Evolutionary conservation across 495 filamentous ascomycete genomes (phyloP), one percentile per base, ranked within the genome.

Genomic region (Daldinia caldariorum): DNA sequence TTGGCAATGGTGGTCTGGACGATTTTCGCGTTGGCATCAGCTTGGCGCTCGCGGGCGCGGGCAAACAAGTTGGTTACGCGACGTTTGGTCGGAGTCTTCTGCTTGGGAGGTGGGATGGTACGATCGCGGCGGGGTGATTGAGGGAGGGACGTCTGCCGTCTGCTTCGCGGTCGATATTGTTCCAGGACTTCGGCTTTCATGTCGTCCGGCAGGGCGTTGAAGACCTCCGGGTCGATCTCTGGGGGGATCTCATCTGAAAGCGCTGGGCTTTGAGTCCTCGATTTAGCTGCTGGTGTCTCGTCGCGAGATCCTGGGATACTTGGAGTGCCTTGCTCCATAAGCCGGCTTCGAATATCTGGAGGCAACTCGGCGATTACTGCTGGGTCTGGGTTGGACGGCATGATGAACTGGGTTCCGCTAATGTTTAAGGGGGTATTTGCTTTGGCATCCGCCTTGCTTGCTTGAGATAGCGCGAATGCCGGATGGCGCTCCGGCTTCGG

Each of bases 351-450:
- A 65, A 97, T 95, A 69, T 95, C 91, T 14, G 82, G 82, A 2
- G 92, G 92, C 2, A 97, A 85, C 73, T 95, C 93, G 1, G 89
- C 89, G 32, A 95, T 79, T 1, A 94, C 89, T 34, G 83, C 79
- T 0, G 89, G 90, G 73, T 97, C 94, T 9, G 91, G 81, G 68
- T 94, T 90, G 4, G 88, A 88, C 3, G 94, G 94, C 72, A 97
- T 79, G 65, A 97, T 87, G 76, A 97, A 97, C 76, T 97, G 94
- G 9, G 93, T 94, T 0, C 94, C 94, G 3, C 85, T 78, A 0
- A 90, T 88, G 72, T 97, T 97, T 14, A 97, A 79, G 3, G 89
- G 87, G 55, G 87, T 90, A 32, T 83, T 83, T 65, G 86, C 81
- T 70, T 87, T 87, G 32, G 75, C 78, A 67, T 91, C 89, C 37